These are phyloP conservation scores for Pelagophyceae sp. DNA, from an alignment of 352 stramenopile species.

Conservation along the genomic window DNA sequence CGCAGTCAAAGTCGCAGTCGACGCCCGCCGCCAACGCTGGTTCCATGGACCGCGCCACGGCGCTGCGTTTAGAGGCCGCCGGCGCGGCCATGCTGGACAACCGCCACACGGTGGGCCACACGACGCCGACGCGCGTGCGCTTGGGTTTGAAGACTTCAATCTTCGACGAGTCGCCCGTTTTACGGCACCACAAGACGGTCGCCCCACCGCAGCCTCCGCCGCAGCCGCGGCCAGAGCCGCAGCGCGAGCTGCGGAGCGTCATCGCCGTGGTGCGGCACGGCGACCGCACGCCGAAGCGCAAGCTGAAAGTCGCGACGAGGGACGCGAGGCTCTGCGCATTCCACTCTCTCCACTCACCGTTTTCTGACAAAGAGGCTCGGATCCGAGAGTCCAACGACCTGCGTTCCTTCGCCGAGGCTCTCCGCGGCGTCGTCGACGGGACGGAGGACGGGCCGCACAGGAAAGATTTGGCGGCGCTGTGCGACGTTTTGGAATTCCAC, in stretches of 20 bases:
- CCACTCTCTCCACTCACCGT: conserved; percentile 46
- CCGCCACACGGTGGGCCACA: background rate
- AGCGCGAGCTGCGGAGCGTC: conserved; percentile 94
- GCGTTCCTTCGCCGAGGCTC: conserved; percentile 38
- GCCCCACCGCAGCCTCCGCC: background rate
- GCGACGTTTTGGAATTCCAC: conserved; percentile 76
- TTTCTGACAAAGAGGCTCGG: conserved; percentile 51
- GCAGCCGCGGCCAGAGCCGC: background rate
- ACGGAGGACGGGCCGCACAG: background rate
- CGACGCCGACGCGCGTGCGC: background rate
- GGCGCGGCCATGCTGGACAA: background rate
- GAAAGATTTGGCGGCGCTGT: conserved; percentile 72
- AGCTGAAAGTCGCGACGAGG: conserved; percentile 73
- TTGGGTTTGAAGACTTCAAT: no score
- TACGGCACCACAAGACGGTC: no score
- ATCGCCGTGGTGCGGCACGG: conserved; percentile 96
- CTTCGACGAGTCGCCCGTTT: no score
- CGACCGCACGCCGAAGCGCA: conserved; percentile 98
- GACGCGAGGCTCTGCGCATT: conserved; percentile 69
- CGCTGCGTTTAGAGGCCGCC: background rate
- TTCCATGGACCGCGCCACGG: background rate
- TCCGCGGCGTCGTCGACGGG: conserved; percentile 28
- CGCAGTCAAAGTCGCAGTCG: background rate
- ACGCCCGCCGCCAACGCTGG: background rate
- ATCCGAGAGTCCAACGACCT: conserved; percentile 63